Base-by-base conservation (phyloP, 2,329 filamentous ascomycete species). In the Alternaria hordeiaustralica region DNA sequence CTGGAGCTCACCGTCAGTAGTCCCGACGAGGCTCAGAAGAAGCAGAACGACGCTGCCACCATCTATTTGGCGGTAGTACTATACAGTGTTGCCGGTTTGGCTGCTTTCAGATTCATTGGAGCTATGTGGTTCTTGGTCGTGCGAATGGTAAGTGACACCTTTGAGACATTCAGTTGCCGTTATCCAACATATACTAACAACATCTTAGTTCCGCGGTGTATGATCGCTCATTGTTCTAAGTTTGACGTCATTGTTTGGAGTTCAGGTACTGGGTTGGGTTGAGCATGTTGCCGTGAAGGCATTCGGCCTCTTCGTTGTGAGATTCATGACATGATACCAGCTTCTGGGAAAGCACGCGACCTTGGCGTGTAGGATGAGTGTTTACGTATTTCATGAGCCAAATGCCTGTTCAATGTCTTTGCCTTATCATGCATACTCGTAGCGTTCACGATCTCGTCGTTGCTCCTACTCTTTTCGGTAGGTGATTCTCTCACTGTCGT, bases 91-190 rank as follows among this genome's bases (percentile, higher is more conserved):
- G 94, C 94, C 1, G 94, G 84, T 3, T 80, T 97, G 60, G 94
- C 92, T 23, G 88, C 89, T 2, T 95, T 97, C 81, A 92, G 95
- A 78, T 97, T 97, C 73, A 82, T 94, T 23, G 94, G 94, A 3
- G 92, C 92, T 0, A 85, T 93, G 81, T 97, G 94, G 93, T 97
- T 97, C 83, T 87, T 99, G 84, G 86, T 98, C 55, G 79, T 82
- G 10, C 69, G 80, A 49, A 80, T 81, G 79, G 78, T 81, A 67
- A 76, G 76, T 77, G 28, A 23, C 33, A 15, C 44, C 6, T 5
- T 2, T 7, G 30, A 9, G 25, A 12, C 21, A 13, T 47, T 41
- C 28, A 23, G 10, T 11, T n/a, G 2, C 15, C 4, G 15, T 36
- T 36, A 10, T 36, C 15, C 15, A 26, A 47, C 20, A 12, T 10